Evolutionary conservation across 805 yeast species (phyloP).

Genomic region (Lipomyces starkeyi): DNA sequence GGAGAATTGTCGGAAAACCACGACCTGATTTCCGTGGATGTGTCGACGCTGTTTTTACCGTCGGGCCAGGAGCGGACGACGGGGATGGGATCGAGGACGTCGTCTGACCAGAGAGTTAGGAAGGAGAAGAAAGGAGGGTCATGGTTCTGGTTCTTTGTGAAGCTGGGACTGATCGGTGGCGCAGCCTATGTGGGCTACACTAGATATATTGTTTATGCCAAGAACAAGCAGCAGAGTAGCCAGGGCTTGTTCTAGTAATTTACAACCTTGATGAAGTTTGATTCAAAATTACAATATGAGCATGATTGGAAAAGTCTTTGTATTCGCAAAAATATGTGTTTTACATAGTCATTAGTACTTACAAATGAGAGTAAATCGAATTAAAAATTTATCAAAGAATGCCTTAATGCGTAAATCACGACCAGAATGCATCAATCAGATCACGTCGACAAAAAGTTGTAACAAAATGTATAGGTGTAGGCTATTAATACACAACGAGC

Average conservation of each 20-base stretch:
- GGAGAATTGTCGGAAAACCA: slow-evolving; percentile 76
- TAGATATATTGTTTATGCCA: slow-evolving; percentile 19
- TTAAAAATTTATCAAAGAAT: not conserved
- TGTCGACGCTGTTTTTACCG: slow-evolving; percentile 53
- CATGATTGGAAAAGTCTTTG: not conserved
- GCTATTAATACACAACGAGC: not conserved
- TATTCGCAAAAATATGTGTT: not conserved
- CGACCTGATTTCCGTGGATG: slow-evolving; percentile 63
- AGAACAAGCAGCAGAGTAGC: slow-evolving; percentile 18
- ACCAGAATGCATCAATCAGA: no score
- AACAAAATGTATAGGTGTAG: not conserved
- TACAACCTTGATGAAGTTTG: not conserved
- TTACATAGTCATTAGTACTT: not conserved
- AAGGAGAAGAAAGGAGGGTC: slow-evolving; percentile 45
- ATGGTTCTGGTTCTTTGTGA: slow-evolving; percentile 35
- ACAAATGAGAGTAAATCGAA: not conserved
- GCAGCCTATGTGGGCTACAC: slow-evolving; percentile 30
- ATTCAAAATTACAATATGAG: not conserved
- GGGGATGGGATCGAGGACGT: slow-evolving; percentile 44
- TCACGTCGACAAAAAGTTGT: not conserved
- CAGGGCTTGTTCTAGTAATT: slow-evolving; percentile 25
- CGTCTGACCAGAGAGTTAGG: slow-evolving; percentile 42
- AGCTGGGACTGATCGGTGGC: slow-evolving; percentile 28
- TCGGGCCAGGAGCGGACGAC: slow-evolving; percentile 48
- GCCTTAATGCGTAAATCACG: no score